Evolutionary conservation across 257 asterid species (phyloP).

Genomic region (Salvia hispanica): DNA sequence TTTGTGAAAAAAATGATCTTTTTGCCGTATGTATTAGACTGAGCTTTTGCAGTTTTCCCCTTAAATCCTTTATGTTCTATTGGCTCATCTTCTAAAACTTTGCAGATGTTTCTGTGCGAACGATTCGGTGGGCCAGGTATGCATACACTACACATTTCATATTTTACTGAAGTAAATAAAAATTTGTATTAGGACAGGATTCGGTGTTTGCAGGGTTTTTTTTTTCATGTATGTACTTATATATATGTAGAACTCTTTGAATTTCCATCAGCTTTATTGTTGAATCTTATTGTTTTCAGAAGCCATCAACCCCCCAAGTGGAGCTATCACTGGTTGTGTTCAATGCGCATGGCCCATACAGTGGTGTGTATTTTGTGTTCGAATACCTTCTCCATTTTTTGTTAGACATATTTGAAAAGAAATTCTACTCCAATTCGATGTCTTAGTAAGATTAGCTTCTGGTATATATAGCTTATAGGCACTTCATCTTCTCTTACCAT

Average conservation of each 20-base stretch:
- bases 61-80: background rate
- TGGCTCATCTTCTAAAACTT: conserved; percentile 27
- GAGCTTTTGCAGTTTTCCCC: background rate
- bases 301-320: conserved; percentile 49
- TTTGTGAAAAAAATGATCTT: conserved; percentile 12
- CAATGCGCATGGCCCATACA: conserved; percentile 61
- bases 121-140: conserved; percentile 67
- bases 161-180: background rate
- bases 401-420: background rate
- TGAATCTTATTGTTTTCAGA: conserved; percentile 46
- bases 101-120: conserved; percentile 65
- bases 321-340: conserved; percentile 70
- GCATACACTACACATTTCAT: conserved; percentile 16
- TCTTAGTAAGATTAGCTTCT: conserved; percentile 17
- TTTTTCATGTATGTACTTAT: conserved; percentile 5
- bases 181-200: background rate
- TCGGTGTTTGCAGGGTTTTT: conserved; percentile 10
- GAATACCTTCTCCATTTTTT: conserved; percentile 10
- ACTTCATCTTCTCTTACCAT: conserved; percentile 15
- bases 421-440: background rate
- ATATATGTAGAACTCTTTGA: conserved; percentile 1
- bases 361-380: conserved; percentile 53
- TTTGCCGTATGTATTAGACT: background rate
- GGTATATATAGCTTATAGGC: conserved; percentile 23
- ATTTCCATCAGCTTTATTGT: background rate